Evolutionary conservation across 2,329 filamentous ascomycete species (phyloP).

Genomic region (Penicillium sclerotigenum): DNA sequence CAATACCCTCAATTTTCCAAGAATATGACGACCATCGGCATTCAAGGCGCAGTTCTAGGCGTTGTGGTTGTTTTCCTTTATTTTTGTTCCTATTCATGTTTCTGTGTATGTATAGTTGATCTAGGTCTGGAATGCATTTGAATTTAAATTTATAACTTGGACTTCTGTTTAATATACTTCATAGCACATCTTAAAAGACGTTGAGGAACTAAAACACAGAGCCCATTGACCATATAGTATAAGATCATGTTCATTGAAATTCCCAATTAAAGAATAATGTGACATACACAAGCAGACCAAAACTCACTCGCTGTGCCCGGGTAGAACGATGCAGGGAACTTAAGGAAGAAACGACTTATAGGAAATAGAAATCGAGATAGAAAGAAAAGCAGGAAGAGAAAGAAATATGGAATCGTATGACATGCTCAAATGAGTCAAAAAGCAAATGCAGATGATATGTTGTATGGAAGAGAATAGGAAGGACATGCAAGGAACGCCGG

Average conservation of each 20-base stretch:
- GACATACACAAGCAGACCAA: slow-evolving; percentile 24
- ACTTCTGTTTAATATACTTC: not conserved
- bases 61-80: slow-evolving; percentile 2
- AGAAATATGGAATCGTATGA: slow-evolving; percentile 3
- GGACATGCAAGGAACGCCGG: slow-evolving; percentile 22
- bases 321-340: slow-evolving; percentile 19
- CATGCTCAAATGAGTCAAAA: slow-evolving; percentile 7
- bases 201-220: not conserved
- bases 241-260: slow-evolving; percentile 21
- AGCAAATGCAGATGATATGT: slow-evolving; percentile 10
- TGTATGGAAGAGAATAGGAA: not conserved
- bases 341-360: not conserved
- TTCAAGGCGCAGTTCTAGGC: slow-evolving; percentile 14
- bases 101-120: slow-evolving; percentile 2
- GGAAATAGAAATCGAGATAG: not conserved
- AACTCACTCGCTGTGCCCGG: slow-evolving; percentile 30
- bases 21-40: slow-evolving; percentile 6
- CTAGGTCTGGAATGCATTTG: not conserved
- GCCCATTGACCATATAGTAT: not conserved
- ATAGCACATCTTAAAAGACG: too few species aligned
- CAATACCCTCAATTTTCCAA: slow-evolving; percentile 2
- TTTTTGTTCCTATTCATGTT: not conserved
- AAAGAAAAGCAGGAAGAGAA: not conserved
- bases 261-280: slow-evolving; percentile 16
- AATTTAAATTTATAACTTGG: not conserved